phyloP scores from a whole-genome alignment of 768 basidiomycete genomes.

The Kwoniella pini region DNA sequence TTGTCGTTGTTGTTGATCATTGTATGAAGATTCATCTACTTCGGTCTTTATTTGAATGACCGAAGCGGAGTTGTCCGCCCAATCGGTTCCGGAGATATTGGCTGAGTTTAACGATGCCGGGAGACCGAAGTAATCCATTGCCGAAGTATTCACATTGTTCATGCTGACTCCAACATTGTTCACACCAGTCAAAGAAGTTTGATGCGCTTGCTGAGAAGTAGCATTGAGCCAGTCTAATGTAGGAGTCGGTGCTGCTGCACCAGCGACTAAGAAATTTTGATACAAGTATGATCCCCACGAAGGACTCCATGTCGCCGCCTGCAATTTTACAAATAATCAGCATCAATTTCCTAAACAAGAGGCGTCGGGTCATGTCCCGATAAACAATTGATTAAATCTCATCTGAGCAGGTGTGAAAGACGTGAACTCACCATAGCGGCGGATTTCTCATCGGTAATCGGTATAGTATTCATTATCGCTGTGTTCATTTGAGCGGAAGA shows the following conservation, averaged over 20 bases:
- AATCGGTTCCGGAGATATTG: background rate
- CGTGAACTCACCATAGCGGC: constrained; percentile 10
- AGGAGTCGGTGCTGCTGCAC: constrained; percentile 36
- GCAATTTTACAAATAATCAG: background rate
- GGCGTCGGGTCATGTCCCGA: too few relatives aligned
- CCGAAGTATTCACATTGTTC: constrained; percentile 1
- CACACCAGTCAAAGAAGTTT: background rate
- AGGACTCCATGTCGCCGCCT: constrained; percentile 16
- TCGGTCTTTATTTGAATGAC: constrained; percentile 15
- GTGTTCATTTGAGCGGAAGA: background rate
- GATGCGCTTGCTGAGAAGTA: constrained; percentile 10
- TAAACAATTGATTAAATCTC: too few relatives aligned
- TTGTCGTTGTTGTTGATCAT: background rate
- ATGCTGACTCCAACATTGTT: background rate
- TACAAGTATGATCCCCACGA: constrained; percentile 49
- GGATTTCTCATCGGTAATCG: constrained; percentile 2
- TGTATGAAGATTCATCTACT: background rate
- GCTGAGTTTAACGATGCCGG: constrained; percentile 2
- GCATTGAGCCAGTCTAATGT: constrained; percentile 23
- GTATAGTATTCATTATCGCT: constrained; percentile 1
- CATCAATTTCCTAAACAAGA: too few relatives aligned
- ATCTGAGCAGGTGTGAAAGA: background rate
- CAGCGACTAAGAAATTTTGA: constrained; percentile 35
- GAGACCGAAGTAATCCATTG: constrained; percentile 24
- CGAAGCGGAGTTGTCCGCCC: constrained; percentile 15